Evolutionary conservation across 2,329 filamentous ascomycete genomes (phyloP).

Genomic region (Cordyceps cicadae): DNA sequence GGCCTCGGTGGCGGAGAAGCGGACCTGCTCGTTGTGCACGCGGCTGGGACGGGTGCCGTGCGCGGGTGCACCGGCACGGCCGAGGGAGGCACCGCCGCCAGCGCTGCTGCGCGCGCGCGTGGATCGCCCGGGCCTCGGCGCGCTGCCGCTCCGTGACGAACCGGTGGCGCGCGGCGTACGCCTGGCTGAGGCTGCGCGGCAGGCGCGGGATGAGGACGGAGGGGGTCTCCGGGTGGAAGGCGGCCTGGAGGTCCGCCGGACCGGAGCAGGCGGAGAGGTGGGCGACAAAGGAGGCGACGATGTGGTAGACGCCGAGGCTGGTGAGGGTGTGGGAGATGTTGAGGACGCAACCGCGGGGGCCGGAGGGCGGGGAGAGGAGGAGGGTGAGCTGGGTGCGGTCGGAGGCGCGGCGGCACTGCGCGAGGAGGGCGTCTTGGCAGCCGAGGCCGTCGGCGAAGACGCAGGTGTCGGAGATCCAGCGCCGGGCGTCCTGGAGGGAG

Average conservation of each 20-base stretch:
- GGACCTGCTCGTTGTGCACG: background rate
- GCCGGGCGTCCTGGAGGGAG: background rate
- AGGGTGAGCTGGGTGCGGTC: background rate
- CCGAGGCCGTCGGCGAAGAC: background rate
- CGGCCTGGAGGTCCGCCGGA: too few species aligned
- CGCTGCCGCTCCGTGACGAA: background rate
- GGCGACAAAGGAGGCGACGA: background rate
- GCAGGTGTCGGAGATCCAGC: background rate
- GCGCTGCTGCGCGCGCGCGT: background rate
- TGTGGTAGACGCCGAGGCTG: background rate
- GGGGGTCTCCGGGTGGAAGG: background rate
- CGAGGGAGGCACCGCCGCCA: background rate
- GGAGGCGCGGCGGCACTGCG: background rate
- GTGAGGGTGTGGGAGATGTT: constrained; percentile 1
- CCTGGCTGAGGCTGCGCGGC: background rate
- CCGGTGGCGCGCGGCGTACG: background rate
- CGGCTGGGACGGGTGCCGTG: background rate
- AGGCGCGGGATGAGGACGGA: background rate
- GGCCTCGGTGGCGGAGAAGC: background rate
- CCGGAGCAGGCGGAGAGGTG: background rate
- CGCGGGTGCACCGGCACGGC: background rate
- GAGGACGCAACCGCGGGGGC: background rate
- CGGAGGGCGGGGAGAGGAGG: background rate
- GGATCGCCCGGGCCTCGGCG: background rate
- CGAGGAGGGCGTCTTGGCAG: background rate